A percentile compares a stretch with the other conserved stretches of the same genome.
Evolutionary conservation across 2,329 filamentous ascomycete genomes (phyloP).

Genomic region (Madurella mycetomatis): DNA sequence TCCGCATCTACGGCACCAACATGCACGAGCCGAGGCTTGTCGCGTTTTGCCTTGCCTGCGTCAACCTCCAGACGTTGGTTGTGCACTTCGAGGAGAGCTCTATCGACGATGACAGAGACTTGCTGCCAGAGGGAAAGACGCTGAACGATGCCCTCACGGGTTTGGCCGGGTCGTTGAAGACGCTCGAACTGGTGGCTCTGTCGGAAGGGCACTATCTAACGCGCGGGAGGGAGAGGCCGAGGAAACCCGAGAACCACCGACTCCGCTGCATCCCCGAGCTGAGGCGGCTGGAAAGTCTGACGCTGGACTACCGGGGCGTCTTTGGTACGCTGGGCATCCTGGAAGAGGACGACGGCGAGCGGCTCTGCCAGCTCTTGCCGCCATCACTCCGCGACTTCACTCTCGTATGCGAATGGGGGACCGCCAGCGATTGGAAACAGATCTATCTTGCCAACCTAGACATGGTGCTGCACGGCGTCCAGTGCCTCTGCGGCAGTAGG

Average conservation of each 20-base stretch:
- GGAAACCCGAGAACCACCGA: conserved; percentile 29
- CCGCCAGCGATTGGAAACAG: conserved; percentile 26
- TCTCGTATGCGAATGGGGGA: conserved; percentile 28
- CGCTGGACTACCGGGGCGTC: conserved; percentile 27
- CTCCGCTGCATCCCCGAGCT: conserved; percentile 26
- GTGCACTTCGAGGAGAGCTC: conserved; percentile 27
- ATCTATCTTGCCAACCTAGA: conserved; percentile 27
- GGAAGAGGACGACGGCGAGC: conserved; percentile 28
- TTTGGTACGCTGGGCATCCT: conserved; percentile 29
- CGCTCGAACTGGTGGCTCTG: conserved; percentile 25
- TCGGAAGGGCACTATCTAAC: conserved; percentile 28
- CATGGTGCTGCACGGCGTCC: conserved; percentile 27
- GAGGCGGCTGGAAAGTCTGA: conserved; percentile 20
- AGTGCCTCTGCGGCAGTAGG: conserved; percentile 21
- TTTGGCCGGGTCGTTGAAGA: conserved; percentile 18
- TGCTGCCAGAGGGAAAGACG: conserved; percentile 26
- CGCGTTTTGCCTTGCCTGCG: conserved; percentile 23
- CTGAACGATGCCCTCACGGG: conserved; percentile 24
- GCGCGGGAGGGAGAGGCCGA: conserved; percentile 25
- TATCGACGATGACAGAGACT: conserved; percentile 24
- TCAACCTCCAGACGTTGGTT: conserved; percentile 24
- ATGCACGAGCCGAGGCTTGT: conserved; percentile 27
- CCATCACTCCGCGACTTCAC: conserved; percentile 25
- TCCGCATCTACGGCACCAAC: conserved; percentile 27
- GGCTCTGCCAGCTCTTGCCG: conserved; percentile 25